A percentile compares a stretch with the other conserved stretches of the same genome.
These are phyloP conservation scores for Alternaria tenuissima DNA, from an alignment of 2,329 filamentous ascomycete genomes.

Conservation along the genomic window DNA sequence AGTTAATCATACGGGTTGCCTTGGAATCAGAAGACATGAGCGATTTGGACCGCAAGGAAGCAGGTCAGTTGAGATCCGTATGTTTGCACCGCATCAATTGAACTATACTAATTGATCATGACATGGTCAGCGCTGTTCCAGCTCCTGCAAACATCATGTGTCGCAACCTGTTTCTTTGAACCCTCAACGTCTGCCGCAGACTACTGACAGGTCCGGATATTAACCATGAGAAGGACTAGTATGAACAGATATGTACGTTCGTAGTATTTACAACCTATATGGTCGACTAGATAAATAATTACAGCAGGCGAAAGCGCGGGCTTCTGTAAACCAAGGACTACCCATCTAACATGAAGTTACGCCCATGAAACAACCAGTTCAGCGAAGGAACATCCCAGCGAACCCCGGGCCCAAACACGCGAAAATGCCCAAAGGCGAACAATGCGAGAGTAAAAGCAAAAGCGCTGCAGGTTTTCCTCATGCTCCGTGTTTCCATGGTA, in stretches of 20 bases:
- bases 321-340: not conserved
- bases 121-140: not conserved
- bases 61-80: not conserved
- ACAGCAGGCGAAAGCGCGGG: not conserved
- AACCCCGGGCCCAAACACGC: not conserved
- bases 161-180: not conserved
- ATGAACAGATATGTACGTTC: not conserved
- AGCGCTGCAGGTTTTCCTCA: not conserved
- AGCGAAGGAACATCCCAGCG: slow-evolving; percentile 9
- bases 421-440: not conserved
- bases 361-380: slow-evolving; percentile 10
- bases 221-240: not conserved
- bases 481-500: slow-evolving; percentile 2
- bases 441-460: not conserved
- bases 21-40: not conserved
- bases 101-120: not conserved
- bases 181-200: not conserved
- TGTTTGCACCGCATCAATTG: not conserved
- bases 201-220: too few species aligned
- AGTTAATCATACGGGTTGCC: not conserved
- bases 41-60: not conserved
- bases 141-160: not conserved
- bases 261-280: slow-evolving; percentile 3
- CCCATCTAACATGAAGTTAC: slow-evolving; percentile 1
- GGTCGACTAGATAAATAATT: slow-evolving; percentile 4